These are phyloP conservation scores for Hypoxylon fragiforme DNA, from an alignment of 495 filamentous ascomycete genomes.

Conservation along the genomic window DNA sequence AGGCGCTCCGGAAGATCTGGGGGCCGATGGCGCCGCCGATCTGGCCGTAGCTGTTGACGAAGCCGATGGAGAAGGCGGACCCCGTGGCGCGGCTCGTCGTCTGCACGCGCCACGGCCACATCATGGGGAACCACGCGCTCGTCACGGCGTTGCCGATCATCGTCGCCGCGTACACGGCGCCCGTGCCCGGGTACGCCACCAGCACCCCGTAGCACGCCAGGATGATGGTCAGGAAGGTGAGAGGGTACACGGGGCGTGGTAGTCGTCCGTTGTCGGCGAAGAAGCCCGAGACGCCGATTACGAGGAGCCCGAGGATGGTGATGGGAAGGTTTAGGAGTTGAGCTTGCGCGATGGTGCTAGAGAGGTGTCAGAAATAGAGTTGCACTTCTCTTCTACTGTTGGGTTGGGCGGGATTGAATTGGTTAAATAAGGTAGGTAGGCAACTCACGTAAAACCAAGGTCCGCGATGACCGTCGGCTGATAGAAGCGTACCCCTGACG, in stretches of 20 bases:
- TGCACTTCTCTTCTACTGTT: too few relatives aligned
- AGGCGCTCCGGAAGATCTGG: slow-evolving; percentile 41
- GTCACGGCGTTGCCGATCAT: slow-evolving; percentile 44
- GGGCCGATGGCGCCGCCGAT: slow-evolving; percentile 43
- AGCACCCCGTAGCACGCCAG: slow-evolving; percentile 47
- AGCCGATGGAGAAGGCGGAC: slow-evolving; percentile 50
- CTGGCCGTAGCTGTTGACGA: slow-evolving; percentile 48
- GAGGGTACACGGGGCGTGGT: slow-evolving; percentile 47
- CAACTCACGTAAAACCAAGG: slow-evolving; percentile 45
- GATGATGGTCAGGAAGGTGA: slow-evolving; percentile 47
- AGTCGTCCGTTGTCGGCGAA: slow-evolving; percentile 47
- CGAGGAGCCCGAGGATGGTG: slow-evolving; percentile 41
- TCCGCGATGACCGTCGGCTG: slow-evolving; percentile 50
- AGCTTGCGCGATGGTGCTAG: slow-evolving; percentile 42
- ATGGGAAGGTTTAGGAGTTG: slow-evolving; percentile 48
- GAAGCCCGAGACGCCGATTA: slow-evolving; percentile 44
- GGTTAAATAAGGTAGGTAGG: neutral
- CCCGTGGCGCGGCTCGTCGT: slow-evolving; percentile 48
- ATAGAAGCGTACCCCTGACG: slow-evolving; percentile 49
- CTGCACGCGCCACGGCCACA: slow-evolving; percentile 52
- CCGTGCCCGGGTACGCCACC: slow-evolving; percentile 45
- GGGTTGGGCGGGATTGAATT: too few relatives aligned
- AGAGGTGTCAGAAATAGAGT: neutral
- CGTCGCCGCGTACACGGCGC: slow-evolving; percentile 46
- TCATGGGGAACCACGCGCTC: slow-evolving; percentile 47